Conservation (phyloP, 176 grass and related monocot genomes). For the Triticum aestivum region IWGSC_CS_RefSeq_v2.1 NC_057799.1:494825804-494826303, state of each 20-base stretch:
- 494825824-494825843: background rate
- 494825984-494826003: conserved; percentile 86
- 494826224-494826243: background rate
- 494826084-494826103: conserved; percentile 1
- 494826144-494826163: background rate
- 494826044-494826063: conserved; percentile 99
- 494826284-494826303: background rate
- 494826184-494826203: background rate
- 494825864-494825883: conserved; percentile 3
- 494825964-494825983: conserved; percentile 77
- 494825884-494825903: background rate
- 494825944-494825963: conserved; percentile 74
- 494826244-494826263: background rate
- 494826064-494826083: conserved; percentile 5
- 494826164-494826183: conserved; percentile 4
- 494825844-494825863: background rate
- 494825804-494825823: conserved; percentile 92
- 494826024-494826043: conserved; percentile 97
- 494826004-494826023: conserved; percentile 89
- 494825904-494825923: conserved; percentile 17
- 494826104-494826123: background rate
- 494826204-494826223: background rate
- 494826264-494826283: background rate
- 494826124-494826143: background rate
- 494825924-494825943: conserved; percentile 27